Base-by-base conservation (phyloP, 176 grass and related monocot species). In the Oryza longistaminata region DNA sequence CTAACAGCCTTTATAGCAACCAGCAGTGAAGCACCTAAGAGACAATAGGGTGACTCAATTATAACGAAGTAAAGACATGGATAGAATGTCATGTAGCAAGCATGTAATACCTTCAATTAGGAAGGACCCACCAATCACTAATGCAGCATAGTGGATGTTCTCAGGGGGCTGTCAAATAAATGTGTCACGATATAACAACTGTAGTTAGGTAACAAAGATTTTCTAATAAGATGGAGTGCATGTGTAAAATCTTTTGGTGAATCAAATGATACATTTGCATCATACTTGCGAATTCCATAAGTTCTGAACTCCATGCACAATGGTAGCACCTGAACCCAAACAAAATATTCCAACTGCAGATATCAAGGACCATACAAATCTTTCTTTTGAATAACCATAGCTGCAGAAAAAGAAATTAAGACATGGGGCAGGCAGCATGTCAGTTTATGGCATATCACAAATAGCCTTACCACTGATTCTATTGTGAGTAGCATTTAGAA, bases 291-390 rank as follows among this genome's bases (percentile, higher is more conserved):
- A 88, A 81, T 76, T 90, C 93, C 97, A 99, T 72, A 99, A 88
- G 58, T 96, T 99, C 84, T 99, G 97, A 87, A 99, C 81, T 74
- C 97, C 97, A 74, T 99, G 88, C 67, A 99, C 97, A 91, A 99
- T 88, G 69, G 93, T 99, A 73, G 97, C 93, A 79, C 97, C 93
- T 69, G 93, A 94, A 85, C 97, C 93, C 64, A 99, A 83, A 81
- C 93, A 96, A 91, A 99, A 99, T 91, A 99, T 99, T 67, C 93
- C 93, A 19, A 99, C 97, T 26, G 97, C 97, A 70, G 97, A 99
- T 92, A 99, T 99, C 68, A 99, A 85, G 33, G 97, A 99, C 97
- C 97, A 99, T 66, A 99, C 93, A 94, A 99, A 99, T 87, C 93
- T 96, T 87, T 99, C 97, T 86, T 99, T 99, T 27, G 91, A 99